phyloP scores from a whole-genome alignment of 202 grass and related monocot genomes.

The Tripidium arundinaceum region DNA sequence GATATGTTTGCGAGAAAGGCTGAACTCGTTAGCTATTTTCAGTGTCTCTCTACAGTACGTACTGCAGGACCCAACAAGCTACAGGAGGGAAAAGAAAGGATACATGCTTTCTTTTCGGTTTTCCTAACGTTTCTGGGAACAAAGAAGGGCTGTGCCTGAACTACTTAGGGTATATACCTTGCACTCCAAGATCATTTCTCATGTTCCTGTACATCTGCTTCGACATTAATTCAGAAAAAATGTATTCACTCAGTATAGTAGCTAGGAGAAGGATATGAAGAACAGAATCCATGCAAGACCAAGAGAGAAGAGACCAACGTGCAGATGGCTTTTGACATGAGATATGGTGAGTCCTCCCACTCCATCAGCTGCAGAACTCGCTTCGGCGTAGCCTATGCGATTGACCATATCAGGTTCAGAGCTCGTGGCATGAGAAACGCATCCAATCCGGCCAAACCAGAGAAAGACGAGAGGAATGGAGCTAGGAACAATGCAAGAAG shows the following conservation, averaged over 20 bases:
- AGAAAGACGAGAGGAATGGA: neutral
- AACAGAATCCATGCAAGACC: neutral
- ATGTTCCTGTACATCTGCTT: constrained; percentile 96
- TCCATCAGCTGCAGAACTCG: constrained; percentile 69
- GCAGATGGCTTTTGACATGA: constrained; percentile 80
- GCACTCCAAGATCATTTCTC: constrained; percentile 74
- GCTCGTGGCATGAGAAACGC: neutral
- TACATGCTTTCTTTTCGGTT: neutral
- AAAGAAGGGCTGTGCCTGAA: neutral
- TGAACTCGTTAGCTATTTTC: neutral
- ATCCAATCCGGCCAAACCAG: neutral
- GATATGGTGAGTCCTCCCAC: constrained; percentile 70
- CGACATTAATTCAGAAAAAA: constrained; percentile 2
- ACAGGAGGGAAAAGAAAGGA: neutral
- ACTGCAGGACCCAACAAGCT: neutral
- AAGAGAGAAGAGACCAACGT: constrained; percentile 24
- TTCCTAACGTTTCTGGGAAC: neutral
- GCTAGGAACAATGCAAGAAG: neutral
- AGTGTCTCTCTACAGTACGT: neutral
- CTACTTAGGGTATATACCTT: constrained; percentile 42
- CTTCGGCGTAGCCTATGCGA: constrained; percentile 65
- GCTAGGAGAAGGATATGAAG: neutral
- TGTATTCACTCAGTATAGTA: no score
- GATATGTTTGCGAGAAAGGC: neutral
- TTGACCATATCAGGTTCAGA: neutral